Evolutionary conservation across 306 rosid genomes (phyloP).

Genomic region (Quillaja saponaria): DNA sequence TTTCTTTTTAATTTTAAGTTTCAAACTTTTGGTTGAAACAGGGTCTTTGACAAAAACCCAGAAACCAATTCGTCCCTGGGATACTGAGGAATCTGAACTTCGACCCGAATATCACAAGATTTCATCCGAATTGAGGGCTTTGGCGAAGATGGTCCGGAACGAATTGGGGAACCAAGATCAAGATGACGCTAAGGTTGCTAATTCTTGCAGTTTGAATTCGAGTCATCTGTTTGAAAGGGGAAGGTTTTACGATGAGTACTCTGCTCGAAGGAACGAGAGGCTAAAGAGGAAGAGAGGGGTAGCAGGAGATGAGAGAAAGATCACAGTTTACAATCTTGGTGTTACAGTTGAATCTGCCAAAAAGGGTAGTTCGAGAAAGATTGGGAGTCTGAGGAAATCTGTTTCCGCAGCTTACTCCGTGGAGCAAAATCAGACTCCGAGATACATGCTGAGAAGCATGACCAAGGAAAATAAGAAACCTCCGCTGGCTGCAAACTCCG

Average conservation of each 20-base stretch:
- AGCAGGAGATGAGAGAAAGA: slow-evolving; percentile 31
- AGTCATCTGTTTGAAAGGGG: slow-evolving; percentile 66
- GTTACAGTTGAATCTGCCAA: slow-evolving; percentile 76
- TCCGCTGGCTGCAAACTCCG: slow-evolving; percentile 49
- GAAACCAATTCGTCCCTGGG: slow-evolving; percentile 40
- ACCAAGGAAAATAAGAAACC: slow-evolving; percentile 81
- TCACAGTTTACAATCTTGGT: slow-evolving; percentile 45
- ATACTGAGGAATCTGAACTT: slow-evolving; percentile 42
- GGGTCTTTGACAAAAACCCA: slow-evolving; percentile 63
- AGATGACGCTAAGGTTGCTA: background rate
- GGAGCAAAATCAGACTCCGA: slow-evolving; percentile 58
- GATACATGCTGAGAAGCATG: slow-evolving; percentile 88
- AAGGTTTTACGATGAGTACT: slow-evolving; percentile 72
- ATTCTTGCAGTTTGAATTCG: slow-evolving; percentile 24
- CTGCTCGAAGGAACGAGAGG: slow-evolving; percentile 89
- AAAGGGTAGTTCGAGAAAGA: slow-evolving; percentile 54
- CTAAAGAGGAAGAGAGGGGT: slow-evolving; percentile 60
- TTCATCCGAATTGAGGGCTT: slow-evolving; percentile 61
- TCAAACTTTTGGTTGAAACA: slow-evolving; percentile 17
- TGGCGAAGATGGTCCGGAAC: slow-evolving; percentile 55
- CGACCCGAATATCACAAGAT: slow-evolving; percentile 76
- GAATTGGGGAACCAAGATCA: slow-evolving; percentile 46
- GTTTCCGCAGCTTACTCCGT: slow-evolving; percentile 59
- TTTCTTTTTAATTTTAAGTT: background rate
- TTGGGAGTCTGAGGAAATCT: slow-evolving; percentile 64